phyloP scores from a whole-genome alignment of 805 yeast species.

The Ogataea salicorniae region DNA sequence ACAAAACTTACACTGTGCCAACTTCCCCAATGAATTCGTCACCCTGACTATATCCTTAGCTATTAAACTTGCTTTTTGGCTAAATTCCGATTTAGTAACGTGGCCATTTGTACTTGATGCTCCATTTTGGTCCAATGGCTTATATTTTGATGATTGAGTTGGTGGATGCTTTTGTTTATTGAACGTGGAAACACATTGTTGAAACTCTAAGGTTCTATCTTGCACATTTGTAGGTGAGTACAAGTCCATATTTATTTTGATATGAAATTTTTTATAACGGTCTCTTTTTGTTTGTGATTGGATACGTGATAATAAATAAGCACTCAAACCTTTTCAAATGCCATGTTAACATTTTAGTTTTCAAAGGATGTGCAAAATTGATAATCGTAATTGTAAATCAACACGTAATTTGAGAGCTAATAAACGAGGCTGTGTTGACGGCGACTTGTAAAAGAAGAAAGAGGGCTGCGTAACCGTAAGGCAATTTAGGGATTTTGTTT shows the following conservation, averaged over 20 bases:
- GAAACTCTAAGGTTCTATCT: conserved; percentile 89
- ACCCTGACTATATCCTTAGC: conserved; percentile 88
- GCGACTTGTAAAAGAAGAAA: neutral
- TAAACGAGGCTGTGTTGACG: too few relatives aligned
- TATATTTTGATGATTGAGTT: neutral
- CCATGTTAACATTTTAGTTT: too few relatives aligned
- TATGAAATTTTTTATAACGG: neutral
- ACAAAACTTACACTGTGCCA: conserved; percentile 46
- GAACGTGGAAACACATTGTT: conserved; percentile 79
- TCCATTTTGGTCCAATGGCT: too few relatives aligned
- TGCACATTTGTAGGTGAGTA: conserved; percentile 40
- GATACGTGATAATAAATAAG: too few relatives aligned
- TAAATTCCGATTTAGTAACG: conserved; percentile 41
- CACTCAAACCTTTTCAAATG: too few relatives aligned
- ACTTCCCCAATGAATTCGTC: conserved; percentile 70
- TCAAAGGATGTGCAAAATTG: too few relatives aligned
- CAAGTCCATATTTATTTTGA: conserved; percentile 15
- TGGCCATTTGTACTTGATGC: neutral
- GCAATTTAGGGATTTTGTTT: neutral
- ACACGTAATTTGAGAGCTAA: too few relatives aligned
- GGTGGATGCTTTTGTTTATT: conserved; percentile 41
- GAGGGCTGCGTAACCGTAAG: neutral
- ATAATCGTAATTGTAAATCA: too few relatives aligned
- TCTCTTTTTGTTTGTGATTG: too few relatives aligned
- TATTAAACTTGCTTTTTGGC: conserved; percentile 66